phyloP scores from a whole-genome alignment of 202 grass and related monocot species.

The Miscanthus sacchariflorus region DNA sequence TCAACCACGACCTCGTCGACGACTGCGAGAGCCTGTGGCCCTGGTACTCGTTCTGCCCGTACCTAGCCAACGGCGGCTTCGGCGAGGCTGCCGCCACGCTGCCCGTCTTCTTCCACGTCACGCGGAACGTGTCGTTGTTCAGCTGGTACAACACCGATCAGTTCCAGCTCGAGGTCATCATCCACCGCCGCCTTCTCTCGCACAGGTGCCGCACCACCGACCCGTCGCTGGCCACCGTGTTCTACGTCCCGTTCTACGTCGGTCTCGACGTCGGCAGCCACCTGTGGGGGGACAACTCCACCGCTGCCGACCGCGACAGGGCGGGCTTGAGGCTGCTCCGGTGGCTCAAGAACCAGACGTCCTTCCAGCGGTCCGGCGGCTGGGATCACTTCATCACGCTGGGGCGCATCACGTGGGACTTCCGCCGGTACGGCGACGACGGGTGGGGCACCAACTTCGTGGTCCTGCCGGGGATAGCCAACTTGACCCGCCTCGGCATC shows the following conservation, averaged over 20 bases:
- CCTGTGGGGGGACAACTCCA: conserved; percentile 67
- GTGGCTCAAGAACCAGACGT: conserved; percentile 70
- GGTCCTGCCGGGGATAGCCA: conserved; percentile 67
- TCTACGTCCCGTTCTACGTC: conserved; percentile 88
- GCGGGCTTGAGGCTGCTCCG: conserved; percentile 57
- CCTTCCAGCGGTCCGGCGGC: conserved; percentile 65
- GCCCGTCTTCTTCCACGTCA: conserved; percentile 37
- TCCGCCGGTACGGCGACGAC: conserved; percentile 60
- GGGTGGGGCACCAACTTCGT: conserved; percentile 83
- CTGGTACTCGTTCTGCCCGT: conserved; percentile 74
- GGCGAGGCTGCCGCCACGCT: conserved; percentile 45
- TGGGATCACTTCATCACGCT: conserved; percentile 86
- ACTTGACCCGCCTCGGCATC: conserved; percentile 80
- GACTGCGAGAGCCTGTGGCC: conserved; percentile 64
- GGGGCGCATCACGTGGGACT: conserved; percentile 95
- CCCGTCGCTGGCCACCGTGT: conserved; percentile 58
- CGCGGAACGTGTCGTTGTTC: conserved; percentile 51
- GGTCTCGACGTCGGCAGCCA: conserved; percentile 81
- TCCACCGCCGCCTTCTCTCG: conserved; percentile 80
- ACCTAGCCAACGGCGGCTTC: conserved; percentile 65
- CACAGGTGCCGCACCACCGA: conserved; percentile 77
- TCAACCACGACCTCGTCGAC: conserved; percentile 75
- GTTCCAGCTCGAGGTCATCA: conserved; percentile 74
- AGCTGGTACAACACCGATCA: conserved; percentile 89
- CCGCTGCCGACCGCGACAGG: conserved; percentile 60